A percentile compares a stretch with the other conserved stretches of the same genome.
phyloP scores from a whole-genome alignment of 441 rosid species.

The Populus hybrid region DNA sequence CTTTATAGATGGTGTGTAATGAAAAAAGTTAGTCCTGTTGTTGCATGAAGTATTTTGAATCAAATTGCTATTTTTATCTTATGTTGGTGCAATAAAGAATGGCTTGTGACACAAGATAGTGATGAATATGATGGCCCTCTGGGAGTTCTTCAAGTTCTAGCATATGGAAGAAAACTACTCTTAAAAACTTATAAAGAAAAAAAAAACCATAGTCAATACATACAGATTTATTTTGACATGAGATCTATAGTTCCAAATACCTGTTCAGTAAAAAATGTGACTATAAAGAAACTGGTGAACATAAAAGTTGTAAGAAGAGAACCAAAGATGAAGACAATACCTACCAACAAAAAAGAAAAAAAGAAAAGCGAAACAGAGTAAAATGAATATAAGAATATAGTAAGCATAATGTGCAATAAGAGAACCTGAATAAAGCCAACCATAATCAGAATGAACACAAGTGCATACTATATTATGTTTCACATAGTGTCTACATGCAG shows the following conservation, averaged over 20 bases:
- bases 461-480: neutral
- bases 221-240: neutral
- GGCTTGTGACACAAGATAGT: neutral
- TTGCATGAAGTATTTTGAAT: neutral
- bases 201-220: neutral
- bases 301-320: neutral
- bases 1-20: neutral
- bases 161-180: neutral
- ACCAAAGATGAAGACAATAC: neutral
- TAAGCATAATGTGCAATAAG: neutral
- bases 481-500: neutral
- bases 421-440: neutral
- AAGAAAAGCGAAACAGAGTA: neutral
- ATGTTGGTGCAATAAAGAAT: neutral
- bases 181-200: no score
- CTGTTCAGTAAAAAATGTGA: neutral
- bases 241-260: neutral
- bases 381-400: neutral
- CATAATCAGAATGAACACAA: neutral
- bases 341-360: neutral
- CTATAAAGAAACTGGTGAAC: neutral
- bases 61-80: no score
- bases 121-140: neutral
- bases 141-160: neutral
- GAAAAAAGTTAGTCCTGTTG: neutral